These are phyloP conservation scores for Chalaropsis thielavioides DNA, from an alignment of 2,329 filamentous ascomycete species.

Conservation along the genomic window DNA sequence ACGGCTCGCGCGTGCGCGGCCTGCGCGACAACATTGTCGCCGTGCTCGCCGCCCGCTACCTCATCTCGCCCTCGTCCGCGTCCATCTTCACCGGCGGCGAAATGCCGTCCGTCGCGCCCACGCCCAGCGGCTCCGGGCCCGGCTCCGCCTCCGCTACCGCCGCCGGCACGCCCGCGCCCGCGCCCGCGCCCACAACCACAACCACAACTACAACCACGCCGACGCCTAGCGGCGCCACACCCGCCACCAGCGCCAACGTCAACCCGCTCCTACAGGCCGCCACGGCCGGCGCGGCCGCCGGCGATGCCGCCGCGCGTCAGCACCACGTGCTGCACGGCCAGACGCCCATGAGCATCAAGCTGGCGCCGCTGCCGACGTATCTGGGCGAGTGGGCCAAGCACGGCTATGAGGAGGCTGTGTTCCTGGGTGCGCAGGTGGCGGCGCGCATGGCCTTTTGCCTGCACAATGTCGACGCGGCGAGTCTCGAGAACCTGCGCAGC, in stretches of 20 bases:
- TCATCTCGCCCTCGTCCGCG: conserved; percentile 80
- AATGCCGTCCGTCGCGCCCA: conserved; percentile 83
- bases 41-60: conserved; percentile 65
- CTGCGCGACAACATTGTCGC: conserved; percentile 81
- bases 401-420: conserved; percentile 65
- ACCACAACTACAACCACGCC: no score
- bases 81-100: conserved; percentile 78
- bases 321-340: conserved; percentile 44
- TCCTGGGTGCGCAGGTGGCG: conserved; percentile 76
- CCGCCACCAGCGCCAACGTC: conserved; percentile 42
- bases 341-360: conserved; percentile 74
- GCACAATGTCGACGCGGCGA: conserved; percentile 41
- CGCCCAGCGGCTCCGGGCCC: conserved; percentile 88
- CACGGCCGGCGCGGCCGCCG: conserved; percentile 52
- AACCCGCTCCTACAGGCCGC: conserved; percentile 88
- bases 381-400: conserved; percentile 82
- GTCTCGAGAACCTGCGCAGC: conserved; percentile 37
- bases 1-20: conserved; percentile 57
- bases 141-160: conserved; percentile 64
- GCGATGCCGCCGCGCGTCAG: conserved; percentile 28
- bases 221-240: conserved; percentile 30
- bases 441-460: conserved; percentile 47
- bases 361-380: conserved; percentile 65
- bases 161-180: conserved; percentile 60
- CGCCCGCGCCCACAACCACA: no score